Conservation (phyloP, 805 yeast species). For the Candida succiphila region DNA sequence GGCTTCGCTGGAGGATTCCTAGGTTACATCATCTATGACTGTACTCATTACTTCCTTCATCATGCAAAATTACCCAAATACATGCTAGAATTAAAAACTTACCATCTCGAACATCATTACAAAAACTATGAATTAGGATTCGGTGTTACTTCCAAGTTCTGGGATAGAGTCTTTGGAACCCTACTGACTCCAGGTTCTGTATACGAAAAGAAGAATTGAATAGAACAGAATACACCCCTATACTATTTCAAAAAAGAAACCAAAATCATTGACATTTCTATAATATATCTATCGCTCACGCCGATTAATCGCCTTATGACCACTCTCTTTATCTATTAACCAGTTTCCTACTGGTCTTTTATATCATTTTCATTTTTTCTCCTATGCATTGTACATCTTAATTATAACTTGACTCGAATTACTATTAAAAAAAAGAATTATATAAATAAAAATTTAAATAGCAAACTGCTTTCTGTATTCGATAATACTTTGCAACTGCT, state of each 20-base stretch:
- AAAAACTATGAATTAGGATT: constrained; percentile 94
- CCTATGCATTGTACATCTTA: background rate
- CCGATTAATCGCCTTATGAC: too few species aligned
- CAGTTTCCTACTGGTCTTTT: background rate
- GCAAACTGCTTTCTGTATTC: constrained; percentile 47
- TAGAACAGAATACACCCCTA: too few species aligned
- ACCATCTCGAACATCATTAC: constrained; percentile 96
- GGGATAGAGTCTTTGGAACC: constrained; percentile 91
- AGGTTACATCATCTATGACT: constrained; percentile 88
- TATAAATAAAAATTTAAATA: too few species aligned
- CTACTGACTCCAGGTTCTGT: constrained; percentile 43
- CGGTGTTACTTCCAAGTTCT: constrained; percentile 88
- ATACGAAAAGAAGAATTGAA: constrained; percentile 28
- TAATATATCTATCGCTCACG: too few species aligned
- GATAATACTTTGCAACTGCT: constrained; percentile 47
- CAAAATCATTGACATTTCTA: too few species aligned
- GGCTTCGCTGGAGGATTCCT: constrained; percentile 94
- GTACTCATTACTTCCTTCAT: constrained; percentile 90
- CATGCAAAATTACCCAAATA: constrained; percentile 74
- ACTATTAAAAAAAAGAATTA: too few species aligned
- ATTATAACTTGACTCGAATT: too few species aligned
- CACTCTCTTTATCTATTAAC: background rate
- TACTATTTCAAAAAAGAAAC: too few species aligned
- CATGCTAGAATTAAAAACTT: constrained; percentile 72
- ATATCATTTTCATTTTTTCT: background rate